A percentile compares a stretch with the other conserved stretches of the same genome.
These are phyloP conservation scores for Chaetomium cochliodes DNA, from an alignment of 495 filamentous ascomycete genomes.

Conservation along the genomic window DNA sequence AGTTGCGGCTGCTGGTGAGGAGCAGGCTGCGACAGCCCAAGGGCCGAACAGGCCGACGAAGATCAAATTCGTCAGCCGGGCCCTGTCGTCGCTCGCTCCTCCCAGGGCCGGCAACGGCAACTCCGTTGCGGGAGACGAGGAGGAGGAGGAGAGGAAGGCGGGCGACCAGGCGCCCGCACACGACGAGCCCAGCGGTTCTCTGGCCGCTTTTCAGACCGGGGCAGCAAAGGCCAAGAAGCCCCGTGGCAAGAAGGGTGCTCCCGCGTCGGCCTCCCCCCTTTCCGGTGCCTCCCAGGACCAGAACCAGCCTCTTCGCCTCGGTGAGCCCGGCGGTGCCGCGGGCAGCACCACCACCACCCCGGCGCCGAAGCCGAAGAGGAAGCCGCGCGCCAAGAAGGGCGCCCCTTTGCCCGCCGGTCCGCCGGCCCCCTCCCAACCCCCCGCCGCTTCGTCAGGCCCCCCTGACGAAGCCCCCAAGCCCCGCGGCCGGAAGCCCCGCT, in stretches of 20 bases:
- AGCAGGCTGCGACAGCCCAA: not conserved
- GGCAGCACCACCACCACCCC: not conserved
- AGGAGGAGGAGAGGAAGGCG: not conserved
- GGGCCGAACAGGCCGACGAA: too few species aligned
- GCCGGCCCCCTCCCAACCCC: too few species aligned
- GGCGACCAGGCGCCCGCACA: not conserved
- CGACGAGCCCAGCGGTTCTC: not conserved
- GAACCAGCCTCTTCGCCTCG: not conserved
- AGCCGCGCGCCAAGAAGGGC: too few species aligned
- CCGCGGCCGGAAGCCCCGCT: too few species aligned
- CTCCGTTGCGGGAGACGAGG: not conserved
- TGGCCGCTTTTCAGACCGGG: not conserved
- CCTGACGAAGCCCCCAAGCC: too few species aligned
- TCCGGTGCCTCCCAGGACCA: not conserved
- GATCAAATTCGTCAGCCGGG: too few species aligned
- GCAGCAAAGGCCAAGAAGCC: not conserved
- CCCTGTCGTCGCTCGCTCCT: not conserved
- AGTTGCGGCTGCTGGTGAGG: not conserved
- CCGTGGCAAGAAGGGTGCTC: not conserved
- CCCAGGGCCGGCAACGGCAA: not conserved
- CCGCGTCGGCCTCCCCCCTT: too few species aligned
- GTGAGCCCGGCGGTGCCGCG: not conserved
- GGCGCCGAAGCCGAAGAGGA: not conserved
- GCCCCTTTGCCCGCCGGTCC: too few species aligned
- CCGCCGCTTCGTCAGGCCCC: too few species aligned